A percentile compares a stretch with the other conserved stretches of the same genome.
phyloP scores from a whole-genome alignment of 495 filamentous ascomycete genomes.

The Neohortaea acidophila region DNA sequence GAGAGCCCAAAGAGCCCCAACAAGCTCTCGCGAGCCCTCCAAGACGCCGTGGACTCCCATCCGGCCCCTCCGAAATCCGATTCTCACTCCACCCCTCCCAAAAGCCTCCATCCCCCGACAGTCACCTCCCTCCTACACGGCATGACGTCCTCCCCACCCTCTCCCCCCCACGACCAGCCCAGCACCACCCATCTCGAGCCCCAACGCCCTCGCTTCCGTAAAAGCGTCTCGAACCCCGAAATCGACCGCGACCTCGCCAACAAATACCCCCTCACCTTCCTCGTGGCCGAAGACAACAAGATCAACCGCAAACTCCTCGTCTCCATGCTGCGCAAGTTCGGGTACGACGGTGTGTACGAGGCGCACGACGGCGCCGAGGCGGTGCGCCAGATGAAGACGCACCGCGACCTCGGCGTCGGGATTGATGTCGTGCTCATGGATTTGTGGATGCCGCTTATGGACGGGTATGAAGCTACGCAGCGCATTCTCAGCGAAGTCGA shows the following conservation, averaged over 20 bases:
- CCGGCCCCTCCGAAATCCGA: not conserved
- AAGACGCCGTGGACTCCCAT: not conserved
- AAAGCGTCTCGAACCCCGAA: slow-evolving; percentile 16
- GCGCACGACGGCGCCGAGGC: slow-evolving; percentile 62
- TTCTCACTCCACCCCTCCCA: slow-evolving; percentile 1
- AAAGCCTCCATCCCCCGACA: not conserved
- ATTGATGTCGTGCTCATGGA: slow-evolving; percentile 69
- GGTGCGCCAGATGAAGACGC: slow-evolving; percentile 42
- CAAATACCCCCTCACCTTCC: slow-evolving; percentile 49
- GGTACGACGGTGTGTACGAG: slow-evolving; percentile 46
- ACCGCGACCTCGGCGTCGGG: slow-evolving; percentile 12
- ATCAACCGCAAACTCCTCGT: slow-evolving; percentile 64
- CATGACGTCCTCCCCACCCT: slow-evolving; percentile 7
- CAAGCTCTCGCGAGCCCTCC: slow-evolving; percentile 2
- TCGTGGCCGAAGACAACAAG: slow-evolving; percentile 67
- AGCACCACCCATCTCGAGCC: not conserved
- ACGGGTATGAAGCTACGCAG: slow-evolving; percentile 61
- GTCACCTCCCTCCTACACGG: not conserved
- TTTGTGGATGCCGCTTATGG: slow-evolving; percentile 76
- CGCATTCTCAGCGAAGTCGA: slow-evolving; percentile 47
- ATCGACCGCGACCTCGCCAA: slow-evolving; percentile 36
- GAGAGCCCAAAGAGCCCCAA: slow-evolving; percentile 6
- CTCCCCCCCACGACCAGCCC: not conserved
- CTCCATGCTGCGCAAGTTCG: slow-evolving; percentile 54
- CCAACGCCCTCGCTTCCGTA: slow-evolving; percentile 4